Base-by-base conservation (phyloP, 352 stramenopile genomes). In the Phytophthora citricola region DNA sequence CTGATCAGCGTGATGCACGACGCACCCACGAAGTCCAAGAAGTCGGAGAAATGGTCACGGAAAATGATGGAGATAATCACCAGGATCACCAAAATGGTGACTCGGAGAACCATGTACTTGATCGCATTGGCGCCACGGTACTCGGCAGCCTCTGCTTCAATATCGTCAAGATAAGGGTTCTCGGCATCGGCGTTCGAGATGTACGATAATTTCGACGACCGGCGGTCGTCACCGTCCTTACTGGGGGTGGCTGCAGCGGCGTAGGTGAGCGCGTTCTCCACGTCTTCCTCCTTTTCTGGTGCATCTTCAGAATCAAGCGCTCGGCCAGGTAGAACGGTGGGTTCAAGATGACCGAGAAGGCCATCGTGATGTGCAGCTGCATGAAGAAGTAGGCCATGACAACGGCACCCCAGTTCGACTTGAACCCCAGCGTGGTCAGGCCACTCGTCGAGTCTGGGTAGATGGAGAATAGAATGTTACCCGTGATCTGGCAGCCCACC, bases 381-480 rank as follows among this genome's bases (percentile, higher is more conserved):
- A 20, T 20, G 17, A 20, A 20, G 17, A 20, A 20, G 52, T 67
- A 67, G 17, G 63, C 63, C 63, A 66, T 71, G 56, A 71, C 63
- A 31, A 71, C 63, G 32, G 63, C 57, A 17, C 67, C 71, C 50
- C 71, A 63, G 57, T 71, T 27, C 26, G 71, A 70, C 29, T 55
- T 61, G 50, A 81, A 79, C 32, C 73, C 74, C 39, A 83, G 69
- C 34, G 64, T 67, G 14, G 69, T 69, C n/a, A 81, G 52, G 15
- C 69, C 66, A 8, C 39, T 73, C 10, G 22, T 49, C 34, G 46
- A 27, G 53, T 81, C 46, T 20, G 66, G 68, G 61, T 69, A 83
- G 46, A 87, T 85, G 29, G 73, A 66, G 68, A 81, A 86, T 27
- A 86, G 69, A 52, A 86, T 64, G 69, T 81, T 83, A 45, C 72